Base-by-base conservation (phyloP, 371 early-diverging fungal genomes). In the Mucor circinelloides region DNA sequence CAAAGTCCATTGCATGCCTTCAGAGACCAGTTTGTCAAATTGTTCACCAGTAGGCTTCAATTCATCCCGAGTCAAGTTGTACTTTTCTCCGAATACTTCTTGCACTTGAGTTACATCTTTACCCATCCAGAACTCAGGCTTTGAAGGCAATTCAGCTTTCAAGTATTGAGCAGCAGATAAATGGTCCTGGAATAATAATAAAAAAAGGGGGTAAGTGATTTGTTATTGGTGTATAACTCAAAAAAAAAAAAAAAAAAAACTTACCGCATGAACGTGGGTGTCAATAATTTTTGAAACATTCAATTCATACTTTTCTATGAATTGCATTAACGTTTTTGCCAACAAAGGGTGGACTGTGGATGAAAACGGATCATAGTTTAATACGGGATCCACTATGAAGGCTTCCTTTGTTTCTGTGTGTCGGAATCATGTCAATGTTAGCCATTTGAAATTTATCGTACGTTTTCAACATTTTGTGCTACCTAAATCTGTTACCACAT, bases 211-310 rank as follows among this genome's bases (percentile, higher is more conserved):
- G 4, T 8, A 21, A 23, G 7, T 15, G 13, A 52, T 27, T 25
- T 13, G 23, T 15, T 6, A 52, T 27, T 52, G 52, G 27, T 34
- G 1, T 21, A 7, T 48, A 17, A 1, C 4, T 30, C n/a, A n/a
- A n/a, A n/a, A n/a, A n/a, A n/a, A n/a, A n/a, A n/a, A n/a, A n/a
- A n/a, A n/a, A n/a, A 8, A 3, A 46, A 10, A 9, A 13, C 21
- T 69, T 76, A 82, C 82, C 13, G 83, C 83, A 60, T 83, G 83
- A 30, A 83, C 80, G 64, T 80, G 80, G 13, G 80, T 83, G 54
- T 83, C 83, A 48, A 83, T 83, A 23, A 80, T 80, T 48, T 75
- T 80, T 60, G 83, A 72, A 5, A 83, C 77, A 60, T 74, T 70
- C 7, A 83, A 46, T n/a, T 63, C 48, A 38, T 77, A 59, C 55